Percentiles rank a stretch among this genome's conserved stretches.
phyloP scores from a whole-genome alignment of 495 filamentous ascomycete genomes.

The Jackrogersella multiformis region DNA sequence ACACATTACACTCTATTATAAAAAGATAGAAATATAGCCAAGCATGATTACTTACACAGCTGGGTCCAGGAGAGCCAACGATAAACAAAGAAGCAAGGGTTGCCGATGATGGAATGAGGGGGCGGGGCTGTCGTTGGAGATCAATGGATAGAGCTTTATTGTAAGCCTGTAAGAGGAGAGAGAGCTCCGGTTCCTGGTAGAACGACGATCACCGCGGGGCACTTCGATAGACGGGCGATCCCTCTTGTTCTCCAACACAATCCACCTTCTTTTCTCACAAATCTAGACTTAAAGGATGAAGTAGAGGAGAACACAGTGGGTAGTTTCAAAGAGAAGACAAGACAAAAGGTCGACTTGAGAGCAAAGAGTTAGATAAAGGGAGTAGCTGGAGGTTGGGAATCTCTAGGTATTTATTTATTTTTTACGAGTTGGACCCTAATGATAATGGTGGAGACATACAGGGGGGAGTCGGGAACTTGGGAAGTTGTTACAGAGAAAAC shows the following conservation, averaged over 20 bases:
- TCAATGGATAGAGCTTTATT: conserved; percentile 26
- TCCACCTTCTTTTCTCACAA: conserved; percentile 20
- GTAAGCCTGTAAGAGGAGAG: conserved; percentile 16
- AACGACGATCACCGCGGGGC: conserved; percentile 36
- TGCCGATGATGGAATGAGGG: conserved; percentile 34
- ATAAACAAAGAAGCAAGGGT: conserved; percentile 23
- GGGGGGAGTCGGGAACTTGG: conserved; percentile 10
- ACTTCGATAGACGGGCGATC: too few relatives aligned
- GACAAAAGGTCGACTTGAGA: conserved; percentile 25
- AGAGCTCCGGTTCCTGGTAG: conserved; percentile 33
- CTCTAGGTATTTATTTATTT: not conserved
- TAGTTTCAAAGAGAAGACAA: conserved; percentile 12
- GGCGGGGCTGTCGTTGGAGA: conserved; percentile 34
- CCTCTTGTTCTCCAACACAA: not conserved
- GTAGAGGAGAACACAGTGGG: not conserved
- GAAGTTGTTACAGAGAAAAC: conserved; percentile 30
- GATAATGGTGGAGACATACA: conserved; percentile 23
- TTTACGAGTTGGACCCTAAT: conserved; percentile 1
- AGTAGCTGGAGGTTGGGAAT: not conserved
- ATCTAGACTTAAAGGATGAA: not conserved
- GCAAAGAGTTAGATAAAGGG: conserved; percentile 23
- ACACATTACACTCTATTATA: conserved; percentile 7
- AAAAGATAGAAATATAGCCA: conserved; percentile 1
- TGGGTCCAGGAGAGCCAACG: conserved; percentile 7
- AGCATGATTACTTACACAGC: conserved; percentile 28